A percentile compares a stretch with the other conserved stretches of the same genome.
Evolutionary conservation across 2,329 filamentous ascomycete species (phyloP).

Genomic region (Aspergillus thermomutatus): DNA sequence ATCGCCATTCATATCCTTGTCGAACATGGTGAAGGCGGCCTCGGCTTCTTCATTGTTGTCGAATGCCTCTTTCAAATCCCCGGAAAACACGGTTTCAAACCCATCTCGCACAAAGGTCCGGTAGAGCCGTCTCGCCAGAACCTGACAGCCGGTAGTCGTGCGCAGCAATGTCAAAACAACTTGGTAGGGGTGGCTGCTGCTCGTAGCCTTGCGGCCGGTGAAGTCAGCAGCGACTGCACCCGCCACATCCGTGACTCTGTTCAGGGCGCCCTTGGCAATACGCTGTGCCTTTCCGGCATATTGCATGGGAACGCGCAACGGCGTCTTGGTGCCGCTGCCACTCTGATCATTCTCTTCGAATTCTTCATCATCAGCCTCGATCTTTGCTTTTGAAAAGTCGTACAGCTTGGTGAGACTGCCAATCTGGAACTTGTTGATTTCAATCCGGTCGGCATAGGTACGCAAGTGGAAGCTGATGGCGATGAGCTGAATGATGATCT

Average conservation of each 20-base stretch:
- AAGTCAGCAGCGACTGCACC: slow-evolving; percentile 87
- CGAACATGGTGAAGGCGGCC: slow-evolving; percentile 86
- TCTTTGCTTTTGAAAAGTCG: slow-evolving; percentile 61
- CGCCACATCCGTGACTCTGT: slow-evolving; percentile 79
- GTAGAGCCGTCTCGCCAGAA: slow-evolving; percentile 82
- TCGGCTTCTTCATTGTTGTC: slow-evolving; percentile 80
- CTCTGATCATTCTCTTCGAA: slow-evolving; percentile 56
- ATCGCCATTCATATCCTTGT: slow-evolving; percentile 94
- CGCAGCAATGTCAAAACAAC: slow-evolving; percentile 76
- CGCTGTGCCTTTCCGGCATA: slow-evolving; percentile 66
- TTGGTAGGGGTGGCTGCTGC: slow-evolving; percentile 75
- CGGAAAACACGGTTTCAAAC: slow-evolving; percentile 70
- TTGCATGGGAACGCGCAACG: slow-evolving; percentile 68
- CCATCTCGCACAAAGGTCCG: slow-evolving; percentile 76
- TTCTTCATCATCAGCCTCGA: slow-evolving; percentile 70
- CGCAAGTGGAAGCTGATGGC: slow-evolving; percentile 88
- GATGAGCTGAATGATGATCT: slow-evolving; percentile 92
- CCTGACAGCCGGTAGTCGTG: slow-evolving; percentile 70
- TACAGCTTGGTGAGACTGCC: slow-evolving; percentile 64
- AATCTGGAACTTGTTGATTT: slow-evolving; percentile 89
- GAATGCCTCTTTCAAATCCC: slow-evolving; percentile 77
- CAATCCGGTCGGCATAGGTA: slow-evolving; percentile 87
- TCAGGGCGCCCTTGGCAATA: slow-evolving; percentile 71
- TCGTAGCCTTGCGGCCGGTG: slow-evolving; percentile 67
- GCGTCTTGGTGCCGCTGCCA: slow-evolving; percentile 65